These are phyloP conservation scores for Didymella keratinophila DNA, from an alignment of 2,329 filamentous ascomycete genomes.

Conservation along the genomic window DNA sequence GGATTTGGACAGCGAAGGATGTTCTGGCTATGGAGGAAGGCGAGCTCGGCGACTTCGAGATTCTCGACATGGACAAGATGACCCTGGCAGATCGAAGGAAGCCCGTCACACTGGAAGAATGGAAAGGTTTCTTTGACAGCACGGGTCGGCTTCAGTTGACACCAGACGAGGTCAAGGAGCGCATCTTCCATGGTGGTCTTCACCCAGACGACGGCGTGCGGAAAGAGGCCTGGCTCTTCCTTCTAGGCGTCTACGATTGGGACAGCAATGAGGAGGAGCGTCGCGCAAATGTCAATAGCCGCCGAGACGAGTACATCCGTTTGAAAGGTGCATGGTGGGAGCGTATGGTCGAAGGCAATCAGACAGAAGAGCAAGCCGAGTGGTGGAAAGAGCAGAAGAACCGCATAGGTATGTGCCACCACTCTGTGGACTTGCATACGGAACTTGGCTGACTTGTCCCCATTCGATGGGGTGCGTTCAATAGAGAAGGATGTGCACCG, in stretches of 20 bases:
- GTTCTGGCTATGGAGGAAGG: slow-evolving; percentile 94
- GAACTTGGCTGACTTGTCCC: slow-evolving; percentile 56
- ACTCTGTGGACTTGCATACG: neutral
- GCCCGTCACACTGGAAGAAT: slow-evolving; percentile 81
- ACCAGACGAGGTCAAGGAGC: slow-evolving; percentile 90
- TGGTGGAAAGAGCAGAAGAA: slow-evolving; percentile 97
- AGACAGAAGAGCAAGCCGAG: slow-evolving; percentile 82
- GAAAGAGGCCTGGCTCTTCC: slow-evolving; percentile 95
- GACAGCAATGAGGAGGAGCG: slow-evolving; percentile 87
- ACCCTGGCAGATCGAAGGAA: slow-evolving; percentile 79
- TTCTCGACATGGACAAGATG: slow-evolving; percentile 80
- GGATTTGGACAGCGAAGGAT: slow-evolving; percentile 93
- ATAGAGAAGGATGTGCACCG: slow-evolving; percentile 98
- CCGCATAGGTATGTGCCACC: slow-evolving; percentile 79
- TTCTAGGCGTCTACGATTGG: slow-evolving; percentile 93
- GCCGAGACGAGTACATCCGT: slow-evolving; percentile 91
- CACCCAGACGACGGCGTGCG: slow-evolving; percentile 88
- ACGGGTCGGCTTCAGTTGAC: slow-evolving; percentile 81
- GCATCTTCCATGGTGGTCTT: slow-evolving; percentile 94
- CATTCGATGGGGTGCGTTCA: slow-evolving; percentile 62
- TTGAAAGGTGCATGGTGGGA: slow-evolving; percentile 98
- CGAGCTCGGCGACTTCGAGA: slow-evolving; percentile 93
- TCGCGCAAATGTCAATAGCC: slow-evolving; percentile 80
- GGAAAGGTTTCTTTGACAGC: slow-evolving; percentile 87
- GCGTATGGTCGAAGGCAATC: slow-evolving; percentile 80